A percentile compares a stretch with the other conserved stretches of the same genome.
Evolutionary conservation across 495 filamentous ascomycete genomes (phyloP).

Genomic region (Melanomma pulvis-pyrius): DNA sequence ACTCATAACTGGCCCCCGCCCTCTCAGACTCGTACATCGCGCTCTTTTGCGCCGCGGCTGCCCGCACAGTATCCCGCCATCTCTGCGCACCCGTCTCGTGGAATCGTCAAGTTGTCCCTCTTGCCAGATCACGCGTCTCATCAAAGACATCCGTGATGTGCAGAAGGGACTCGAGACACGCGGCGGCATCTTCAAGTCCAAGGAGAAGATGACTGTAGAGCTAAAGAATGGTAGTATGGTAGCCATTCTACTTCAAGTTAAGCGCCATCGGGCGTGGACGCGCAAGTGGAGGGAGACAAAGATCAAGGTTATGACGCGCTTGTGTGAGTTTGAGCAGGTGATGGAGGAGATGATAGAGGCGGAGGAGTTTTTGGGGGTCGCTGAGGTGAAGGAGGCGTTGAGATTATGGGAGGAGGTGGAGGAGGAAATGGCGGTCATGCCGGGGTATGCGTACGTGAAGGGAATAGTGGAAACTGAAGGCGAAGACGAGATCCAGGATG

Average conservation of each 20-base stretch:
- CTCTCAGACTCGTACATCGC: background rate
- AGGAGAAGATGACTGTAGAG: background rate
- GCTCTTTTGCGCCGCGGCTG: background rate
- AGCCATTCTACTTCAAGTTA: background rate
- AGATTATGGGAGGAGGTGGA: background rate
- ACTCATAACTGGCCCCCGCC: too few species aligned
- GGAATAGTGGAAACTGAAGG: background rate
- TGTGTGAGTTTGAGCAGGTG: background rate
- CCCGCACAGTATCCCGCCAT: background rate
- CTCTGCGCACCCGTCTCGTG: background rate
- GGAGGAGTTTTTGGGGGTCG: background rate
- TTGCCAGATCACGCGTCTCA: background rate
- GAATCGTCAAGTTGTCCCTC: background rate
- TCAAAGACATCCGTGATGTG: constrained; percentile 3
- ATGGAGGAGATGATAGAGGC: background rate
- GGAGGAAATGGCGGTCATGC: background rate
- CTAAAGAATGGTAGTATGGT: background rate
- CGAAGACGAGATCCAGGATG: background rate
- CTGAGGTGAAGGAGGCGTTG: background rate
- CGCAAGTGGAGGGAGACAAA: background rate
- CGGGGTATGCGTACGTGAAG: background rate
- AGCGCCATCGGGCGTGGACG: constrained; percentile 2
- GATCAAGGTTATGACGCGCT: background rate
- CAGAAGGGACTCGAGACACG: background rate
- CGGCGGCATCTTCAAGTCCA: background rate